A percentile compares a stretch with the other conserved stretches of the same genome.
These are phyloP conservation scores for Torrubiellomyces zombiae DNA, from an alignment of 2,329 filamentous ascomycete species.

Conservation along the genomic window DNA sequence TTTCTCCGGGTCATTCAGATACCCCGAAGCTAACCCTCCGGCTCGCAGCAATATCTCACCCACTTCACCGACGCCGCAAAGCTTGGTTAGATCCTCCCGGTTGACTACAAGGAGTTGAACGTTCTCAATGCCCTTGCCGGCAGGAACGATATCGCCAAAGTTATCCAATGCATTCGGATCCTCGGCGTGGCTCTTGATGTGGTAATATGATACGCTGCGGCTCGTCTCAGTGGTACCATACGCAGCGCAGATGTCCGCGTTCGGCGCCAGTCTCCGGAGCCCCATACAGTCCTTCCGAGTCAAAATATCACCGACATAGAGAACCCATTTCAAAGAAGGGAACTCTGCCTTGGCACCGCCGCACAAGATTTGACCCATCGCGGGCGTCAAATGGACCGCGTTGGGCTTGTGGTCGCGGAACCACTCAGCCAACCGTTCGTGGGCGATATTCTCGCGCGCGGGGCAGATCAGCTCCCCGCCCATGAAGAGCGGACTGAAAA, in stretches of 20 bases:
- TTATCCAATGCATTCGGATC: constrained; percentile 35
- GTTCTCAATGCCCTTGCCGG: constrained; percentile 71
- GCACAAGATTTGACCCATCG: constrained; percentile 91
- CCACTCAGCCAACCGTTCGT: constrained; percentile 79
- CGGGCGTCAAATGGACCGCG: constrained; percentile 80
- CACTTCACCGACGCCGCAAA: constrained; percentile 66
- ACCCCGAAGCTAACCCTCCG: constrained; percentile 69
- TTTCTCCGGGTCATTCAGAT: constrained; percentile 41
- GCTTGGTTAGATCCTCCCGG: constrained; percentile 43
- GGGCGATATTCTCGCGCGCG: constrained; percentile 65
- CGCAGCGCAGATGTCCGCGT: constrained; percentile 66
- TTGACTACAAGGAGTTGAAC: constrained; percentile 79
- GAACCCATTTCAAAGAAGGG: constrained; percentile 57
- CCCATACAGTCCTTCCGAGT: constrained; percentile 68
- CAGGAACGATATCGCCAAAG: constrained; percentile 56
- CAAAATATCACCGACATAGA: constrained; percentile 85
- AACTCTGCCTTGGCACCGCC: constrained; percentile 67
- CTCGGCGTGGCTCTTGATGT: constrained; percentile 50
- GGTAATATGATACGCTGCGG: constrained; percentile 66
- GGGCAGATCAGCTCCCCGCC: constrained; percentile 68
- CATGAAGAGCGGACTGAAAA: constrained; percentile 80
- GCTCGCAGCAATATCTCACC: constrained; percentile 76
- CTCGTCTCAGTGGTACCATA: constrained; percentile 81
- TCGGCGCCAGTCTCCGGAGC: constrained; percentile 60
- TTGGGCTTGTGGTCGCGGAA: constrained; percentile 59